These are phyloP conservation scores for Sungouiella thailandica DNA, from an alignment of 805 yeast genomes.

Conservation along the genomic window DNA sequence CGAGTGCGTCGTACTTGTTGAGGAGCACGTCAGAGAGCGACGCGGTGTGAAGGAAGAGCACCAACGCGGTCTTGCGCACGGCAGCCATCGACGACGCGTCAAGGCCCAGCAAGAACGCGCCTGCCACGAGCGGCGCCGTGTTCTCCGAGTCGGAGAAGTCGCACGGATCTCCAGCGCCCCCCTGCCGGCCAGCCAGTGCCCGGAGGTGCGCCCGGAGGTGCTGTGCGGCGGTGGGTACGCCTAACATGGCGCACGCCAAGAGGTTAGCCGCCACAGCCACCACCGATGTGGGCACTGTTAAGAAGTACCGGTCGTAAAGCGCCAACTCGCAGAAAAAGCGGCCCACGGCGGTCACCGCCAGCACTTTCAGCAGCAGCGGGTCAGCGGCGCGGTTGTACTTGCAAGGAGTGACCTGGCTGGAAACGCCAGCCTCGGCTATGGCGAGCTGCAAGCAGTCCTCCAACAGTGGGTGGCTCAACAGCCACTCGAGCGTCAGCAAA, in stretches of 20 bases:
- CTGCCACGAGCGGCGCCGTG: constrained; percentile 33
- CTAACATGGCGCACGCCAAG: constrained; percentile 50
- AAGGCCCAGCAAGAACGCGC: constrained; percentile 48
- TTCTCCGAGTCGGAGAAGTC: constrained; percentile 32
- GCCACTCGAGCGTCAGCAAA: constrained; percentile 40
- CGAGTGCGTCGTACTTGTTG: constrained; percentile 47
- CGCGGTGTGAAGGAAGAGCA: constrained; percentile 39
- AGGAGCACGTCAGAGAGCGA: constrained; percentile 48
- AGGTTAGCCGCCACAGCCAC: constrained; percentile 47
- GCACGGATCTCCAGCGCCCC: neutral
- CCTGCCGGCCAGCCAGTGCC: constrained; percentile 1
- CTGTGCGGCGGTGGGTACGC: constrained; percentile 37
- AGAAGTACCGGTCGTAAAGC: constrained; percentile 44
- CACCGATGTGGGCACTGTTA: constrained; percentile 42
- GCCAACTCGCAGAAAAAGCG: constrained; percentile 53
- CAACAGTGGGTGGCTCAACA: constrained; percentile 41
- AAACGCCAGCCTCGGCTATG: constrained; percentile 28
- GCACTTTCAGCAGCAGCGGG: constrained; percentile 27
- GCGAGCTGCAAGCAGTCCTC: constrained; percentile 49
- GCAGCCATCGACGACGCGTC: constrained; percentile 32
- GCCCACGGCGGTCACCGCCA: constrained; percentile 52
- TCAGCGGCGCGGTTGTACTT: constrained; percentile 19
- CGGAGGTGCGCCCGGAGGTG: constrained; percentile 8
- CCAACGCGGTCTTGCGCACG: constrained; percentile 38
- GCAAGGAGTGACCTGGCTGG: constrained; percentile 18